A percentile compares a stretch with the other conserved stretches of the same genome.
These are phyloP conservation scores for Backusella liffmaniae DNA, from an alignment of 192 early-diverging fungal species.

Conservation along the genomic window DNA sequence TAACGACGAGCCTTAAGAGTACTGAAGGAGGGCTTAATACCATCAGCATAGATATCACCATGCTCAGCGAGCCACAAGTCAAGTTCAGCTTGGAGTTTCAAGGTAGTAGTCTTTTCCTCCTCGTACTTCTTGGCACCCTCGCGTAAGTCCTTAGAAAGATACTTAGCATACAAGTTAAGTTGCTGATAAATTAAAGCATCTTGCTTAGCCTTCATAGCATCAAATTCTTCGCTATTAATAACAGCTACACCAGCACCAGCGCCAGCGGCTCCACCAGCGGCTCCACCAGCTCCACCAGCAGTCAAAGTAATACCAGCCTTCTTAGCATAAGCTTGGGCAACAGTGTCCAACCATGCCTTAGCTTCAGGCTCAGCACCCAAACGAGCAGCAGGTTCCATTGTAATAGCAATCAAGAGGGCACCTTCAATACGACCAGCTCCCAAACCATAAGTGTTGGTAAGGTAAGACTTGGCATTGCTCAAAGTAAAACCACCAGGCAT, in stretches of 20 bases:
- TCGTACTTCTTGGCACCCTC: slow-evolving; percentile 62
- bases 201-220: slow-evolving; percentile 71
- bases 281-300: slow-evolving; percentile 44
- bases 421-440: slow-evolving; percentile 73
- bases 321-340: slow-evolving; percentile 66
- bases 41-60: slow-evolving; percentile 86
- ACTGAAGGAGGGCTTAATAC: slow-evolving; percentile 85
- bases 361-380: slow-evolving; percentile 72
- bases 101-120: slow-evolving; percentile 61
- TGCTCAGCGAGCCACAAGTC: slow-evolving; percentile 92
- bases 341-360: slow-evolving; percentile 76
- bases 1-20: slow-evolving; percentile 85
- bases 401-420: slow-evolving; percentile 73
- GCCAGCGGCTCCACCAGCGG: slow-evolving; percentile 51
- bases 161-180: slow-evolving; percentile 76
- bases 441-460: slow-evolving; percentile 70
- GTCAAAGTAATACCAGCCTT: slow-evolving; percentile 66
- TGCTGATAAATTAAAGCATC: slow-evolving; percentile 70
- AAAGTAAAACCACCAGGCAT: slow-evolving; percentile 92
- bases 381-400: slow-evolving; percentile 82
- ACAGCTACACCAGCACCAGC: slow-evolving; percentile 57
- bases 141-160: slow-evolving; percentile 80
- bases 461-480: slow-evolving; percentile 71
- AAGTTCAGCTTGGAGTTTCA: slow-evolving; percentile 75
- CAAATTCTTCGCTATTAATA: slow-evolving; percentile 89